Percentiles rank a stretch among this genome's conserved stretches.
Evolutionary conservation across 1,284 basidiomycete genomes (phyloP).

Genomic region (Athelia psychrophila): DNA sequence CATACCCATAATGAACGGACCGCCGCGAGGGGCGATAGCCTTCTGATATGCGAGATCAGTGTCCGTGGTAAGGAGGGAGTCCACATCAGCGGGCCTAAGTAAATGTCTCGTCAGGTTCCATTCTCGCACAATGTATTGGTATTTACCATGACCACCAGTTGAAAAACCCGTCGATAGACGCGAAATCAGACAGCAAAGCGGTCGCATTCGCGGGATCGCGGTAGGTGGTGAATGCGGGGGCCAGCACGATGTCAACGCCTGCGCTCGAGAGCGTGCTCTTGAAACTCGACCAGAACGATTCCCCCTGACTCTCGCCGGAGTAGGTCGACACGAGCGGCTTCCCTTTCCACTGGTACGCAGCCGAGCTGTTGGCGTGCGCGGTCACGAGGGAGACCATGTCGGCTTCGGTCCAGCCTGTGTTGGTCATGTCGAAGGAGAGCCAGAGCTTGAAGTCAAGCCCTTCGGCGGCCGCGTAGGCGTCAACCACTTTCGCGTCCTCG

Average conservation of each 20-base stretch:
- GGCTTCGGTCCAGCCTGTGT: constrained; percentile 18
- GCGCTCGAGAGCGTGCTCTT: constrained; percentile 20
- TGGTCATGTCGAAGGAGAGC: constrained; percentile 82
- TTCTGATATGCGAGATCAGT: constrained; percentile 25
- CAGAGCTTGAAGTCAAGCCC: constrained; percentile 72
- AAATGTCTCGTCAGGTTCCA: neutral
- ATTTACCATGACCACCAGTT: constrained; percentile 35
- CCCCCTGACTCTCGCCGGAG: constrained; percentile 20
- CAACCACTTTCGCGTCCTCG: constrained; percentile 15
- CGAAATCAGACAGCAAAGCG: constrained; percentile 20
- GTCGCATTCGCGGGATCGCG: constrained; percentile 21
- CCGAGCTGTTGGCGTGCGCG: constrained; percentile 19
- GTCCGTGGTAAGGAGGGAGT: constrained; percentile 24
- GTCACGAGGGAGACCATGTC: constrained; percentile 19
- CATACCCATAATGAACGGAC: constrained; percentile 32
- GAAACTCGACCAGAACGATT: constrained; percentile 26
- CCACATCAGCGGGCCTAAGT: constrained; percentile 24
- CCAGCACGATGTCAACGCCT: constrained; percentile 24
- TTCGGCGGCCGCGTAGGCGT: constrained; percentile 53
- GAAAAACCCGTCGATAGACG: constrained; percentile 31
- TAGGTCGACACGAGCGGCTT: constrained; percentile 29
- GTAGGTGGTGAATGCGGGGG: constrained; percentile 29
- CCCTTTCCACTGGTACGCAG: constrained; percentile 24
- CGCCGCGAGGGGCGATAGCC: constrained; percentile 17
- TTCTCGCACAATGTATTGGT: neutral